Evolutionary conservation across 78 protist genomes (phyloP).

Genomic region (Dictyostelium firmibasis): DNA sequence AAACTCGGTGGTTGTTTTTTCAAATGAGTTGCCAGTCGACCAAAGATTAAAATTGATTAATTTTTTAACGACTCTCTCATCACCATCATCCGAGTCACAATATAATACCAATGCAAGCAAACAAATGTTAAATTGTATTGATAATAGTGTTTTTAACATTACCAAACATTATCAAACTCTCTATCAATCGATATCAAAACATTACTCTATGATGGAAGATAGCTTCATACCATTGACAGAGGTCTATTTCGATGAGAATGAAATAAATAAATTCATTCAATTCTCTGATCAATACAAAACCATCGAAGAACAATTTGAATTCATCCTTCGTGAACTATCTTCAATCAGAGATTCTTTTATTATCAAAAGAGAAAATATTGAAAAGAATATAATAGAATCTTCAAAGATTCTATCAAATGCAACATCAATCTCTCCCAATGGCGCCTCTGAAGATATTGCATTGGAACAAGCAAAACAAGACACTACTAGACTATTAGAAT

Average conservation of each 20-base stretch:
- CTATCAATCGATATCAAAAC: constrained; percentile 36
- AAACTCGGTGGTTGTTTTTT: constrained; percentile 22
- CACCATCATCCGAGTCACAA: constrained; percentile 19
- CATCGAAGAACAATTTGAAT: constrained; percentile 42
- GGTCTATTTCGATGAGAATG: constrained; percentile 63
- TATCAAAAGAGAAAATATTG: constrained; percentile 17
- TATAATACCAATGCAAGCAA: not conserved
- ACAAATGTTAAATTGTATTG: not conserved
- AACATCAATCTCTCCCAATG: not conserved
- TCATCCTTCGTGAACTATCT: not conserved
- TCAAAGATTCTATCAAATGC: not conserved
- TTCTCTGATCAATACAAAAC: not conserved
- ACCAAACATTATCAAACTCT: constrained; percentile 43
- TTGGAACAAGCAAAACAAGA: constrained; percentile 3
- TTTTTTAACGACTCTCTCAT: not conserved
- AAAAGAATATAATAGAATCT: not conserved
- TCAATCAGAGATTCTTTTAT: not conserved
- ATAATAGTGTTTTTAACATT: not conserved
- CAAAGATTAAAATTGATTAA: constrained; percentile 2
- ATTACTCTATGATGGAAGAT: constrained; percentile 61
- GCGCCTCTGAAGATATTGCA: not conserved
- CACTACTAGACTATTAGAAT: not conserved
- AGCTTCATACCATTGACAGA: not conserved
- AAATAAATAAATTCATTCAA: not conserved
- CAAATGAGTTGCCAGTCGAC: constrained; percentile 21